These are phyloP conservation scores for Meyerozyma carpophila DNA, from an alignment of 1,139 yeast species.

Conservation along the genomic window DNA sequence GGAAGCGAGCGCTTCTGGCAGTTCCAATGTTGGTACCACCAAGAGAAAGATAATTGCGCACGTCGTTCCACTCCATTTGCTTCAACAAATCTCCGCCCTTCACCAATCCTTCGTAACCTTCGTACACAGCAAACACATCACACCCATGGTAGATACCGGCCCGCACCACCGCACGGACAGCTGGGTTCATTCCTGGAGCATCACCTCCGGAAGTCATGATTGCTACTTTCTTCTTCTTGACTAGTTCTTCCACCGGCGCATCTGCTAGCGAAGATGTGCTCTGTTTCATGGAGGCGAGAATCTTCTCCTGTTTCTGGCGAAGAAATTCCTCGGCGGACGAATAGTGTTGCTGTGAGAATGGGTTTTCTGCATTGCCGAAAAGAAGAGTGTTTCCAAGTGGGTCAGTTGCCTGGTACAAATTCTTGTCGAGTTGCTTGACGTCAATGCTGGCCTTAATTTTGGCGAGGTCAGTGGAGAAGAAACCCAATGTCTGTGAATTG, in stretches of 20 bases:
- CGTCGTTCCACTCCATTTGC: conserved; percentile 87
- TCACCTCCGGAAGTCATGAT: conserved; percentile 99
- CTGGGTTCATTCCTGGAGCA: conserved; percentile 98
- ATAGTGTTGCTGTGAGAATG: conserved; percentile 25
- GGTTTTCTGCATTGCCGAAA: conserved; percentile 33
- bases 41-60: conserved; percentile 81
- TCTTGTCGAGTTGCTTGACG: conserved; percentile 11
- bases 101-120: conserved; percentile 93
- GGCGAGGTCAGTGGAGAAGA: conserved; percentile 48
- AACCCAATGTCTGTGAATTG: conserved; percentile 22
- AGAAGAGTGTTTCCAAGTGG: conserved; percentile 53
- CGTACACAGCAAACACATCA: conserved; percentile 89
- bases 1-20: conserved; percentile 83
- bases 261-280: neutral
- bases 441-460: conserved; percentile 23
- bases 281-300: conserved; percentile 11
- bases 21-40: conserved; percentile 98
- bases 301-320: conserved; percentile 13
- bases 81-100: conserved; percentile 74
- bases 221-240: conserved; percentile 59
- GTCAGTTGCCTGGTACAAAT: conserved; percentile 32
- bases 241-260: neutral
- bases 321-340: conserved; percentile 26
- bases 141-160: conserved; percentile 87
- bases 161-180: conserved; percentile 90